A percentile compares a stretch with the other conserved stretches of the same genome.
Evolutionary conservation across 306 rosid species (phyloP).

Genomic region (Cucurbita ficifolia): DNA sequence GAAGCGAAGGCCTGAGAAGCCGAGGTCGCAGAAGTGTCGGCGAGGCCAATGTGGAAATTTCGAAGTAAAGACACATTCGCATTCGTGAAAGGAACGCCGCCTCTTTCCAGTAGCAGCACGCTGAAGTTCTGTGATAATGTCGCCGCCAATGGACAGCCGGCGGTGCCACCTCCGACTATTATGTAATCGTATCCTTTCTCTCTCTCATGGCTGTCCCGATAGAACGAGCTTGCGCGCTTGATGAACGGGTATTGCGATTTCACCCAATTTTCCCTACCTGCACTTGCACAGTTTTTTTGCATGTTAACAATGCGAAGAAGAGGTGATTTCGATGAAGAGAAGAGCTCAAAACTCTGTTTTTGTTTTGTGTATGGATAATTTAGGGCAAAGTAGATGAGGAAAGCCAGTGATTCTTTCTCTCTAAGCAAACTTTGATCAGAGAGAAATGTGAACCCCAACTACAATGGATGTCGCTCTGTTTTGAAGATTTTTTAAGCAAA

Average conservation of each 20-base stretch:
- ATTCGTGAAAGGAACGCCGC: slow-evolving; percentile 84
- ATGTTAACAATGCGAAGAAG: background rate
- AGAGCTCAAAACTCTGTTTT: background rate
- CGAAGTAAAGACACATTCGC: slow-evolving; percentile 52
- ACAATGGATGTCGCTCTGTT: background rate
- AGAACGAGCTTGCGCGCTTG: slow-evolving; percentile 56
- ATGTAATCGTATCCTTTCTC: slow-evolving; percentile 57
- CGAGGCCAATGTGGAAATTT: slow-evolving; percentile 72
- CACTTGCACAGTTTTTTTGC: background rate
- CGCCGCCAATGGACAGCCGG: slow-evolving; percentile 92
- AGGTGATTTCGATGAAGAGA: background rate
- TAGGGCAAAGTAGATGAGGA: background rate
- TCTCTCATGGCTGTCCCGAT: slow-evolving; percentile 22
- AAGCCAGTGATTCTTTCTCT: background rate
- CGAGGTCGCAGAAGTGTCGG: slow-evolving; percentile 61
- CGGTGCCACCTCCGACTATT: slow-evolving; percentile 86
- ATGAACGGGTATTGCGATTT: slow-evolving; percentile 48
- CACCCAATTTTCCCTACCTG: slow-evolving; percentile 7
- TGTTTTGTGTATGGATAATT: background rate
- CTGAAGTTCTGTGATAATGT: slow-evolving; percentile 61
- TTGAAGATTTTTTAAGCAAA: background rate
- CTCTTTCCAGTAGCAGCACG: slow-evolving; percentile 78
- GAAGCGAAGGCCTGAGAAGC: slow-evolving; percentile 73
- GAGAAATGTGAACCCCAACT: background rate
- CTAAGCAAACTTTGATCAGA: too few species aligned